Percentiles rank a stretch among this genome's conserved stretches.
Evolutionary conservation across 257 asterid genomes (phyloP).

Genomic region (Nicotiana paniculata): DNA sequence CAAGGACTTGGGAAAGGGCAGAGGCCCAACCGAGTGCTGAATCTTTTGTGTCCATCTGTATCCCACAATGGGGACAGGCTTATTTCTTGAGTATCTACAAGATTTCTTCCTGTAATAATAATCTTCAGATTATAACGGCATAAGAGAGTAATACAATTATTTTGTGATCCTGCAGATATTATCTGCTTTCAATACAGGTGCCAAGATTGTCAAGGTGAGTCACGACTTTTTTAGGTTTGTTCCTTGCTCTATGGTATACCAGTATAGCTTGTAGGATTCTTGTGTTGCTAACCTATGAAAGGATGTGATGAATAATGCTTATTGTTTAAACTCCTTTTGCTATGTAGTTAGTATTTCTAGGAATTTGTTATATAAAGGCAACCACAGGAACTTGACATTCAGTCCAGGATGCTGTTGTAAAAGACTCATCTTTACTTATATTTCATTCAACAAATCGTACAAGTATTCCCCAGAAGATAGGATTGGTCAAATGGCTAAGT

Average conservation of each 20-base stretch:
- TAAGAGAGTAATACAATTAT: conserved; percentile 2
- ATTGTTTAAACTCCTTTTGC: neutral
- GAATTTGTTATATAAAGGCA: neutral
- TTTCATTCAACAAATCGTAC: neutral
- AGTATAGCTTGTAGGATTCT: neutral
- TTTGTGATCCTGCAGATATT: conserved; percentile 48
- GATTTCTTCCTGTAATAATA: neutral
- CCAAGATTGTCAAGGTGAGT: conserved; percentile 65
- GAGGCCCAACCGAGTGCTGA: neutral
- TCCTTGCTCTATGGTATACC: neutral
- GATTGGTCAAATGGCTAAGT: neutral
- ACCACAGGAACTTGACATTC: neutral
- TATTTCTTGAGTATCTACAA: neutral
- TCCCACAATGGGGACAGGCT: neutral
- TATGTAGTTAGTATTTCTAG: neutral
- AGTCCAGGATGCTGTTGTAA: neutral
- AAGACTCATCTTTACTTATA: neutral
- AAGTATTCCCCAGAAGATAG: neutral
- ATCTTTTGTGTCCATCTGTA: neutral
- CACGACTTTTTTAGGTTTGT: neutral
- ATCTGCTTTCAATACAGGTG: conserved; percentile 58
- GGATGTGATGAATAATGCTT: neutral
- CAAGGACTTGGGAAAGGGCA: conserved; percentile 1
- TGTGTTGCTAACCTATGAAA: neutral
- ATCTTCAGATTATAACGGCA: neutral